These are phyloP conservation scores for Cladobotryum mycophilum DNA, from an alignment of 2,329 filamentous ascomycete species.

Conservation along the genomic window DNA sequence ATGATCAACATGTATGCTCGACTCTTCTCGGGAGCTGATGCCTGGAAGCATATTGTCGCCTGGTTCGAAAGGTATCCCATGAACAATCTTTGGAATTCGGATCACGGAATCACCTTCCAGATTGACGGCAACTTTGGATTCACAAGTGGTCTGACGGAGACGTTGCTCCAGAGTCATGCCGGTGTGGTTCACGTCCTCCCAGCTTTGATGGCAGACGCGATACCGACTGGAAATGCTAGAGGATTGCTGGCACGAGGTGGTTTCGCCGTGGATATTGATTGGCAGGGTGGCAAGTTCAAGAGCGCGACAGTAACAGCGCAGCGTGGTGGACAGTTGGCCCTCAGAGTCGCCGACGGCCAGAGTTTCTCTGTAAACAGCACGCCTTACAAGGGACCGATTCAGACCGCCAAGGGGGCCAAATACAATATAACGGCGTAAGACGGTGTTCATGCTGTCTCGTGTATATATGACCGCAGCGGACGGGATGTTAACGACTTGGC, in stretches of 20 bases:
- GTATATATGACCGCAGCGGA: not conserved
- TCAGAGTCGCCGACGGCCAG: constrained; percentile 15
- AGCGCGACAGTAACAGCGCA: constrained; percentile 18
- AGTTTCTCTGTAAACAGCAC: constrained; percentile 16
- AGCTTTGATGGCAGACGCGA: constrained; percentile 18
- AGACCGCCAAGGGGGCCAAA: constrained; percentile 5
- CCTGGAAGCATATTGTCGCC: constrained; percentile 13
- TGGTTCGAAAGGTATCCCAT: constrained; percentile 22
- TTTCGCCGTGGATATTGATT: constrained; percentile 17
- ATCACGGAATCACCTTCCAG: constrained; percentile 33
- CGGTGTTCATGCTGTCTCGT: not conserved
- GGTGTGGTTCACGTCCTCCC: constrained; percentile 20
- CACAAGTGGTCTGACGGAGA: constrained; percentile 37
- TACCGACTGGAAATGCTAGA: constrained; percentile 16
- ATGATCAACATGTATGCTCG: constrained; percentile 40
- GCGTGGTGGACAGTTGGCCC: constrained; percentile 14
- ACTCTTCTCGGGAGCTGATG: constrained; percentile 30
- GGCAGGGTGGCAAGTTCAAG: constrained; percentile 15
- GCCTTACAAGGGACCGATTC: constrained; percentile 10
- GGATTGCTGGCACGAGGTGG: constrained; percentile 18
- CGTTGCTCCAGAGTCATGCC: constrained; percentile 35
- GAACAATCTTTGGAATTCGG: constrained; percentile 33
- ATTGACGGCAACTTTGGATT: constrained; percentile 46
- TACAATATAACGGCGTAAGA: constrained; percentile 3
- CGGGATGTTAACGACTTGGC: too few relatives aligned